Evolutionary conservation across 331 rosid genomes (phyloP).

Genomic region (Rhamnella rubrinervis): DNA sequence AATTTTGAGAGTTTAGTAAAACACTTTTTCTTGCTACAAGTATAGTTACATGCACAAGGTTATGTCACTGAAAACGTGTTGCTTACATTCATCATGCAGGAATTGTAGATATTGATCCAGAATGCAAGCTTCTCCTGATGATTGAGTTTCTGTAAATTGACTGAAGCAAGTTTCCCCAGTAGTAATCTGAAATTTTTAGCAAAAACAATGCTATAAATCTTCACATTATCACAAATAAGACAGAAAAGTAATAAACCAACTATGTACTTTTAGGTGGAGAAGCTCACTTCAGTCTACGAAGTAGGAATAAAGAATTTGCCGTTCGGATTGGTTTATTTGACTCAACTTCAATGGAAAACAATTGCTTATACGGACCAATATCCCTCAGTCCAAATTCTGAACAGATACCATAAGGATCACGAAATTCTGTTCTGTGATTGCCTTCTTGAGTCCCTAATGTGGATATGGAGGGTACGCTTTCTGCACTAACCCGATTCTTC

Average conservation of each 20-base stretch:
- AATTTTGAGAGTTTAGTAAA: conserved; percentile 36
- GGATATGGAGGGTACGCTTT: conserved; percentile 29
- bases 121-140: conserved; percentile 96
- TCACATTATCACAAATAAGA: neutral
- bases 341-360: conserved; percentile 52
- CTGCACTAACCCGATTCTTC: conserved; percentile 40
- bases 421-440: conserved; percentile 31
- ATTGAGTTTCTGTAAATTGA: conserved; percentile 57
- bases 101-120: conserved; percentile 91
- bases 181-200: conserved; percentile 55
- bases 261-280: conserved; percentile 2
- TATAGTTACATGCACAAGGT: neutral
- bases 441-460: conserved; percentile 22
- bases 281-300: conserved; percentile 68
- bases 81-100: conserved; percentile 91
- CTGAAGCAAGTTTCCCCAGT: conserved; percentile 70
- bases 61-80: conserved; percentile 2
- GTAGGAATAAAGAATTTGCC: conserved; percentile 66
- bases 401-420: conserved; percentile 70
- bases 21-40: neutral
- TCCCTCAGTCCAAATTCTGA: conserved; percentile 66
- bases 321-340: conserved; percentile 68
- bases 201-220: conserved; percentile 1
- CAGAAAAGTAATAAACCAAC: conserved; percentile 6
- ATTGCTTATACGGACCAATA: conserved; percentile 71